Evolutionary conservation across 805 yeast genomes (phyloP).

Genomic region (Candida xyloterini): DNA sequence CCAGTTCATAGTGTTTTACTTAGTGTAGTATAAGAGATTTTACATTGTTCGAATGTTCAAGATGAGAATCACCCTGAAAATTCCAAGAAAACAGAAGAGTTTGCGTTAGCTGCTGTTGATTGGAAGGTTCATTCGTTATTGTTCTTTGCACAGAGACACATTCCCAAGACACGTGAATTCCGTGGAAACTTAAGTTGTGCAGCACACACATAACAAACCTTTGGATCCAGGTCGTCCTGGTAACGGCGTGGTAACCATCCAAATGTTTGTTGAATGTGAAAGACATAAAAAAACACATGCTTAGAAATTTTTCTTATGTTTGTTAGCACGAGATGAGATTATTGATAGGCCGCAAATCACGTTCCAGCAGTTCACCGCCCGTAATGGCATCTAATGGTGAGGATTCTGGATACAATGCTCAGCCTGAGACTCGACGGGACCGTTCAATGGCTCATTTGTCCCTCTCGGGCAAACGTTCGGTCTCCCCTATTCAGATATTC

Average conservation of each 20-base stretch:
- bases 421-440: background rate
- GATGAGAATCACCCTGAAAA: constrained; percentile 12
- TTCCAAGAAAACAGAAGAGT: background rate
- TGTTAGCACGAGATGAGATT: constrained; percentile 3
- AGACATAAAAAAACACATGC: background rate
- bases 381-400: background rate
- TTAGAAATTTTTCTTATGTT: background rate
- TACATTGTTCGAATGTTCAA: constrained; percentile 9
- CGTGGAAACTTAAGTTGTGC: constrained; percentile 31
- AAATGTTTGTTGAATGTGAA: background rate
- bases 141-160: constrained; percentile 33
- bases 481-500: constrained; percentile 13
- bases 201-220: constrained; percentile 3
- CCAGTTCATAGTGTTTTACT: constrained; percentile 3
- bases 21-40: constrained; percentile 5
- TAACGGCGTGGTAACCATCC: background rate
- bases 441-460: constrained; percentile 4
- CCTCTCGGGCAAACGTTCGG: constrained; percentile 8
- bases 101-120: constrained; percentile 5
- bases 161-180: constrained; percentile 21
- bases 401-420: background rate
- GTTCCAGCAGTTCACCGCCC: constrained; percentile 7
- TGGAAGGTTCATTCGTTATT: constrained; percentile 2
- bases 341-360: constrained; percentile 3
- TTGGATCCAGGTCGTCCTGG: background rate